Conservation (phyloP, 495 filamentous ascomycete genomes). For the Pyrenula aspistea region DNA sequence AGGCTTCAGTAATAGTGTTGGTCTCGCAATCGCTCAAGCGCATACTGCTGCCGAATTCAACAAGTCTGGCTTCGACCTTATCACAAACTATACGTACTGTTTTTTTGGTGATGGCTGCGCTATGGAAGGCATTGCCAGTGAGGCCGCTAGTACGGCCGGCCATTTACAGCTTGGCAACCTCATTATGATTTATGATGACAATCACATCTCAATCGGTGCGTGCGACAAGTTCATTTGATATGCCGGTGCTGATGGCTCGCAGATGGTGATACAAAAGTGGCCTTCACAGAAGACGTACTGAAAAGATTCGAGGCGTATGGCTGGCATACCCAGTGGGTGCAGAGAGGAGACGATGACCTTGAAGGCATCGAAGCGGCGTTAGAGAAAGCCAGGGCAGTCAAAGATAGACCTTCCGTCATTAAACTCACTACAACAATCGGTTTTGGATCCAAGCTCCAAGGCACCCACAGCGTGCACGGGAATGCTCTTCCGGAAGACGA, state of each 20-base stretch:
- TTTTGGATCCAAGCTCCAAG: conserved; percentile 86
- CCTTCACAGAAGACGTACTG: conserved; percentile 94
- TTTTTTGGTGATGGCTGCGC: conserved; percentile 98
- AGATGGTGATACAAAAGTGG: conserved; percentile 89
- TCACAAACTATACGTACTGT: conserved; percentile 92
- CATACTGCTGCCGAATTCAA: conserved; percentile 88
- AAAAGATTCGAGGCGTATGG: conserved; percentile 96
- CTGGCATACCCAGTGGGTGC: conserved; percentile 83
- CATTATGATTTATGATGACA: conserved; percentile 95
- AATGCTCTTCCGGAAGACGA: conserved; percentile 91
- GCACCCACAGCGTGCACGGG: conserved; percentile 91
- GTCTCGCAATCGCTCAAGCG: conserved; percentile 90
- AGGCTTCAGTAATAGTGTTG: conserved; percentile 89
- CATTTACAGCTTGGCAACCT: conserved; percentile 97
- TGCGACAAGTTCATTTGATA: background rate
- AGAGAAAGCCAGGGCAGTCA: conserved; percentile 71
- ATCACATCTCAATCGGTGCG: conserved; percentile 86
- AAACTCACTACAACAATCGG: conserved; percentile 97
- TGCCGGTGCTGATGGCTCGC: background rate
- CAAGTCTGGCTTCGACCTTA: conserved; percentile 84
- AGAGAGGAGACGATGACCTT: conserved; percentile 85
- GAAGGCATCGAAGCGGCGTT: conserved; percentile 82
- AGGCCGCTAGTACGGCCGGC: conserved; percentile 86
- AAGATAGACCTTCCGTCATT: conserved; percentile 92
- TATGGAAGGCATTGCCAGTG: conserved; percentile 93